Evolutionary conservation across 108 stramenopile species (phyloP), one percentile per base, ranked within the genome.

Genomic region (Nitzschia putrida): DNA sequence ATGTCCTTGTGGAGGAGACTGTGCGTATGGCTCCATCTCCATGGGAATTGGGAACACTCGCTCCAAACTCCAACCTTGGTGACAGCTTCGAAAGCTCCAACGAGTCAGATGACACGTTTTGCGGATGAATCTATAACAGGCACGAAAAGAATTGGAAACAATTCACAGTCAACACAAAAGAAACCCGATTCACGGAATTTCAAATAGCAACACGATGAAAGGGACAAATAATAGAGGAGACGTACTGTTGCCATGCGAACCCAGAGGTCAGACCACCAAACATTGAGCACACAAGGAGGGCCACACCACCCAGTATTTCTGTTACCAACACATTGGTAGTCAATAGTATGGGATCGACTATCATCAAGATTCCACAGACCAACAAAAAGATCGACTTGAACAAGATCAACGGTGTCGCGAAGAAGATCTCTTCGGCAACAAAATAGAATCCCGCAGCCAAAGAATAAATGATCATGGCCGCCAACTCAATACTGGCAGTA

Each of bases 31-130:
- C 51, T 66, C 65, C 25, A 29, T 51, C 16, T 52, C 50, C 65
- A 53, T 53, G 3, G 65, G 52, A 20, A 66, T 6, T 26, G 65
- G 65, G 37, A 66, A 66, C 26, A 66, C 41, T 2, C 65, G 65
- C 39, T 66, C 65, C 16, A 51, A 51, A 14, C 52, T 66, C 65
- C 65, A 66, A 11, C 51, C 50, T 26, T 53, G 51, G 51, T 52
- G 50, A 13, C 65, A 72, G 9, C 50, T 64, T 24, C 71, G 71
- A 50, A 64, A 72, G 7, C 59, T 58, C 69, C 69, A 70, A 26
- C 69, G 44, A 13, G 69, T 70, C 18, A 70, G 29, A 39, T 70
- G 69, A 51, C 69, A 70, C 16, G 65, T 66, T 26, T 40, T 66
- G 7, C 65, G 50, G 29, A 66, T 66, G 52, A 66, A 66, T 40